Percentiles rank a stretch among this genome's conserved stretches.
phyloP scores from a whole-genome alignment of 768 basidiomycete genomes.

The Russula brevipes region DNA sequence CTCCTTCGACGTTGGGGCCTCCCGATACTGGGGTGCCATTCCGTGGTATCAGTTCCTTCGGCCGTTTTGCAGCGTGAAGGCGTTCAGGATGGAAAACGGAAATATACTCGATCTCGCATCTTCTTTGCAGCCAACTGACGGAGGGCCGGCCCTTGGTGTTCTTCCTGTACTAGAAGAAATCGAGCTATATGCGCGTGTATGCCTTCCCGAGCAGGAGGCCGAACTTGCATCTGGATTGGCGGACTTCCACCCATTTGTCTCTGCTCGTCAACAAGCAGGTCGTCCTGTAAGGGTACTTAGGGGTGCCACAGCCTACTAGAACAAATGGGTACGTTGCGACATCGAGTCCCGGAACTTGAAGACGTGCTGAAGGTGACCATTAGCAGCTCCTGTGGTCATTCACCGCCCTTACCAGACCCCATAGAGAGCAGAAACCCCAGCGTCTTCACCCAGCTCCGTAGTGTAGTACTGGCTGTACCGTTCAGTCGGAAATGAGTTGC shows the following conservation, averaged over 20 bases:
- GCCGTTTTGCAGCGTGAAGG: not conserved
- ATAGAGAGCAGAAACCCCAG: too few relatives aligned
- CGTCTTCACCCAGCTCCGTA: too few relatives aligned
- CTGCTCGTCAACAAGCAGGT: not conserved
- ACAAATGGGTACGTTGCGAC: too few relatives aligned
- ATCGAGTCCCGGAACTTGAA: too few relatives aligned
- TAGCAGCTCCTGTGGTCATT: too few relatives aligned
- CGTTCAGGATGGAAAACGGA: not conserved
- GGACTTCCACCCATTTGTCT: not conserved
- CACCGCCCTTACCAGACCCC: too few relatives aligned
- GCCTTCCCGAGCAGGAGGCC: not conserved
- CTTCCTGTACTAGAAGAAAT: not conserved
- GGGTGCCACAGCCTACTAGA: too few relatives aligned
- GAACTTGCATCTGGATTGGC: too few relatives aligned
- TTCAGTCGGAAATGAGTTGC: too few relatives aligned
- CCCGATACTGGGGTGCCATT: not conserved
- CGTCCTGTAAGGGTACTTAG: not conserved
- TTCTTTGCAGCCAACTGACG: not conserved
- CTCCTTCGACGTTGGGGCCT: not conserved
- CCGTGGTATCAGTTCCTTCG: not conserved
- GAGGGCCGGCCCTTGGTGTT: not conserved
- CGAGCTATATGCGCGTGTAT: not conserved
- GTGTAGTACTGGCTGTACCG: too few relatives aligned
- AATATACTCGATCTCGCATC: not conserved
- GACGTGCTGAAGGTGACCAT: too few relatives aligned